Percentiles rank a stretch among this genome's conserved stretches.
These are phyloP conservation scores for Clarireedia sp. DNA, from an alignment of 2,329 filamentous ascomycete genomes.

Conservation along the genomic window DNA sequence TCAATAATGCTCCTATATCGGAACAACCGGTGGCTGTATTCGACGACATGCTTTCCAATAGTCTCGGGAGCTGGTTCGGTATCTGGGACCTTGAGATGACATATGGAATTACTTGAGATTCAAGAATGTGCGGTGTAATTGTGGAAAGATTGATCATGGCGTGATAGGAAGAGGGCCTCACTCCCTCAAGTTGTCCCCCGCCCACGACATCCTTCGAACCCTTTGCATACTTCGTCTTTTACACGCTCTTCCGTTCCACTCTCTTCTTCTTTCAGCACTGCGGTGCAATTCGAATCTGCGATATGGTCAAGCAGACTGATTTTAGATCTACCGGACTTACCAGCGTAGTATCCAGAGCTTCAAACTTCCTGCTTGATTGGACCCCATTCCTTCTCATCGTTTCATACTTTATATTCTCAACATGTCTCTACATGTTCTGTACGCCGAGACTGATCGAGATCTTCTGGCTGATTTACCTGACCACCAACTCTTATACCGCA, in stretches of 20 bases:
- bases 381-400: constrained; percentile 35
- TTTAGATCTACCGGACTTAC: background rate
- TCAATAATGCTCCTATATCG: too few relatives aligned
- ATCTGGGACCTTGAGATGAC: too few relatives aligned
- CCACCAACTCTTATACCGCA: constrained; percentile 38
- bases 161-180: background rate
- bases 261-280: background rate
- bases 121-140: too few relatives aligned
- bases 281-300: background rate
- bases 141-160: too few relatives aligned
- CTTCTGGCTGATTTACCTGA: constrained; percentile 38
- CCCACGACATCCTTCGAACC: background rate
- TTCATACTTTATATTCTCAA: constrained; percentile 36
- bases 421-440: constrained; percentile 35
- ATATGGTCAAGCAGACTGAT: background rate
- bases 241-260: background rate
- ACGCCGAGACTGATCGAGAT: constrained; percentile 31
- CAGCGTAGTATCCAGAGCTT: background rate
- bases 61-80: background rate
- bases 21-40: background rate
- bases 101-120: too few relatives aligned
- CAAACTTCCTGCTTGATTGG: constrained; percentile 28
- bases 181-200: background rate
- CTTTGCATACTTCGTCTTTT: background rate
- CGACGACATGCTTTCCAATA: constrained; percentile 4